Percentiles rank a stretch among this genome's conserved stretches.
Conservation (phyloP, 2,329 filamentous ascomycete species). For the Epicoccum nigrum region DNA sequence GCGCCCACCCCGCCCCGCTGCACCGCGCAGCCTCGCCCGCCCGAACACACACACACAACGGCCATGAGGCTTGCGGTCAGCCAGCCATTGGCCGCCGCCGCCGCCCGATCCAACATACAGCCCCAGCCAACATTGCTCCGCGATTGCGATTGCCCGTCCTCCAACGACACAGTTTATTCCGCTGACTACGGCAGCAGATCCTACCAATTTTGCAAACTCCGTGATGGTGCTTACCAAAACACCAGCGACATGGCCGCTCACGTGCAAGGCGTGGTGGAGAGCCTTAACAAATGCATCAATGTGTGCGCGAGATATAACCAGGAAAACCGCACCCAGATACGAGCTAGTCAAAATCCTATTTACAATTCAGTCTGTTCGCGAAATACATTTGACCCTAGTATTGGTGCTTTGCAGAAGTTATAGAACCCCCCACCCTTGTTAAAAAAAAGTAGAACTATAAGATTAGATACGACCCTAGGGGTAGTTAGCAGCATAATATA, state of each 20-base stretch:
- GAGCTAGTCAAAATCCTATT: not conserved
- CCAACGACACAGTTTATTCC: constrained; percentile 21
- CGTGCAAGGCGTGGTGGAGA: constrained; percentile 1
- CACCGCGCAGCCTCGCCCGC: constrained; percentile 32
- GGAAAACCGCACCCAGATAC: constrained; percentile 17
- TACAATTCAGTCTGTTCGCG: constrained; percentile 24
- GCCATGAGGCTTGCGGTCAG: constrained; percentile 49
- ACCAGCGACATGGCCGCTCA: constrained; percentile 6
- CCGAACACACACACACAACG: constrained; percentile 41
- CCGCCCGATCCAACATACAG: constrained; percentile 37
- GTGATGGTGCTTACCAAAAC: constrained; percentile 13
- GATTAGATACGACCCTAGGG: too few relatives aligned
- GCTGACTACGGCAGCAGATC: constrained; percentile 11
- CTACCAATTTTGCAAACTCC: constrained; percentile 20
- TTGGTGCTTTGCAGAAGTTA: too few relatives aligned
- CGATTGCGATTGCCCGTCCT: constrained; percentile 26
- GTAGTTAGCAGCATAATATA: too few relatives aligned
- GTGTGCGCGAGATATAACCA: constrained; percentile 20
- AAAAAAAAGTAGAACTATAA: too few relatives aligned
- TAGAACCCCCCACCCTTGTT: too few relatives aligned
- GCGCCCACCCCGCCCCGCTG: constrained; percentile 24
- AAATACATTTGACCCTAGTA: constrained; percentile 21
- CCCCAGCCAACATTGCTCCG: constrained; percentile 17
- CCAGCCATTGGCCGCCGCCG: constrained; percentile 47
- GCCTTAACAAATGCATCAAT: constrained; percentile 21